Evolutionary conservation across 129 eudicot genomes (phyloP).

Genomic region (Heracleum sosnowskyi): DNA sequence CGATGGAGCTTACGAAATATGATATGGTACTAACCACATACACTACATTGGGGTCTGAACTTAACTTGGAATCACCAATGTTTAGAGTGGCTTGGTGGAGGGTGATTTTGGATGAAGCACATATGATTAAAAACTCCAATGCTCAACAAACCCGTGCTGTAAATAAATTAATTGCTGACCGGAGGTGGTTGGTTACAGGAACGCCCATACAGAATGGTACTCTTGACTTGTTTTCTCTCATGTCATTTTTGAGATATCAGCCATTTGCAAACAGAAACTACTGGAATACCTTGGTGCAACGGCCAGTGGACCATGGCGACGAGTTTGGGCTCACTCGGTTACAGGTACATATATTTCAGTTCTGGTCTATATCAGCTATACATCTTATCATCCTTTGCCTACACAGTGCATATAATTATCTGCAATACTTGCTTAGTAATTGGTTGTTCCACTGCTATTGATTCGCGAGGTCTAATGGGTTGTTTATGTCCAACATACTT

Average conservation of each 20-base stretch:
- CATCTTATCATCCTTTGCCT: background rate
- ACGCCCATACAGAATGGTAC: conserved; percentile 87
- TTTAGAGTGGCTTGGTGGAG: conserved; percentile 81
- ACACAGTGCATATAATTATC: background rate
- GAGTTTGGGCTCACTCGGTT: conserved; percentile 59
- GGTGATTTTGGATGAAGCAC: conserved; percentile 91
- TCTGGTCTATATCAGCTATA: background rate
- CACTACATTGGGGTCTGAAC: conserved; percentile 50
- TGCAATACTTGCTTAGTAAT: background rate
- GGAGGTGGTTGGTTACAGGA: conserved; percentile 91
- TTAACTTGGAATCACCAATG: conserved; percentile 30
- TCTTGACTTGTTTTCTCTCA: conserved; percentile 62
- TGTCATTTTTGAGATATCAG: conserved; percentile 69
- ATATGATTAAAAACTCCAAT: conserved; percentile 56
- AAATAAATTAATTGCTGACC: conserved; percentile 35
- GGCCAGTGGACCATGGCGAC: conserved; percentile 54
- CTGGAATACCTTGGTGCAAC: conserved; percentile 70
- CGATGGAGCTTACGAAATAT: conserved; percentile 48
- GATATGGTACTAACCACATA: conserved; percentile 79
- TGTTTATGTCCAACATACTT: background rate
- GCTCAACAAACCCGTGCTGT: conserved; percentile 69
- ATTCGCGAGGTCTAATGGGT: background rate
- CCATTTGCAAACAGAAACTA: conserved; percentile 58
- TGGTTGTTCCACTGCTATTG: background rate
- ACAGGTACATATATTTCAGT: conserved; percentile 39